A percentile compares a stretch with the other conserved stretches of the same genome.
Evolutionary conservation across 306 rosid genomes (phyloP).

Genomic region (Acmispon strigosus): DNA sequence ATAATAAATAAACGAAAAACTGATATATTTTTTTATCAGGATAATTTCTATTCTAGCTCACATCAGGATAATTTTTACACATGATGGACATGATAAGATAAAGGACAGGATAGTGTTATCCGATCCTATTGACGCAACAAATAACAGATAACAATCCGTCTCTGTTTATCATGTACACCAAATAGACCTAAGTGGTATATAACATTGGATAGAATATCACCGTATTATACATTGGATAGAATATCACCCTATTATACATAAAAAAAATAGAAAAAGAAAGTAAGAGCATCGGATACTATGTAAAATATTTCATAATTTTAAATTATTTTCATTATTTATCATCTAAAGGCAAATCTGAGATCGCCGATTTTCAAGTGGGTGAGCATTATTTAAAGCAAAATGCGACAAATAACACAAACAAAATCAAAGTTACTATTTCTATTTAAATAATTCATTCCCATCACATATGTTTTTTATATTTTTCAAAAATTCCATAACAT

Average conservation of each 20-base stretch:
- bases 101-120: too few species aligned
- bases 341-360: conserved; percentile 27
- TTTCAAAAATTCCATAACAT: neutral
- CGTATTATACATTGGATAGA: neutral
- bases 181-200: too few species aligned
- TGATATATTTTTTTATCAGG: too few species aligned
- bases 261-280: neutral
- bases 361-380: conserved; percentile 19
- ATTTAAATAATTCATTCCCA: neutral
- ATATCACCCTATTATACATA: neutral
- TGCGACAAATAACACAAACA: conserved; percentile 11
- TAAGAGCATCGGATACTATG: conserved; percentile 25
- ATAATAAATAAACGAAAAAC: too few species aligned
- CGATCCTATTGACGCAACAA: too few species aligned
- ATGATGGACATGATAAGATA: too few species aligned
- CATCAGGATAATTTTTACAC: too few species aligned
- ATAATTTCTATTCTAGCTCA: too few species aligned
- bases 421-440: neutral
- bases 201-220: too few species aligned
- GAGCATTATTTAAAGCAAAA: neutral
- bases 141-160: too few species aligned
- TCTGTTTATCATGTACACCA: too few species aligned
- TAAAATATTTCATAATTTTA: neutral
- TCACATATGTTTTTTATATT: neutral
- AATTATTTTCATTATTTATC: neutral